These are phyloP conservation scores for Nothophaeocryptopus gaeumannii DNA, from an alignment of 2,329 filamentous ascomycete genomes.

Conservation along the genomic window DNA sequence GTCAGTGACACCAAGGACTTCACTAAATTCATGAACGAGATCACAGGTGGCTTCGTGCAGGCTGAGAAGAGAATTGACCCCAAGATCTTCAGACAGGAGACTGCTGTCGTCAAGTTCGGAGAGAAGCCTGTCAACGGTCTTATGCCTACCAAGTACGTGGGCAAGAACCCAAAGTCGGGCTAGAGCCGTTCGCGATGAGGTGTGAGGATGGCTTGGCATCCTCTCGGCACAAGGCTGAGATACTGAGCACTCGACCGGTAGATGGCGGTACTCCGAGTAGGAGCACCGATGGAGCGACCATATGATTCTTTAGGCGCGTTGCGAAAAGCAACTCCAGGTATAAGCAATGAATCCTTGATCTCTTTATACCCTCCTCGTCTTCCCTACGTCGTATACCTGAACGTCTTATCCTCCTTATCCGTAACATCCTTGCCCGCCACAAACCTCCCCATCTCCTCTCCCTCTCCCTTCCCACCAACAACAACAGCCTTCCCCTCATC, in stretches of 20 bases:
- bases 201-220: no score
- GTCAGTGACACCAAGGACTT: constrained; percentile 39
- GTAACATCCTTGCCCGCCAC: constrained; percentile 33
- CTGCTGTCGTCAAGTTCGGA: no score
- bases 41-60: constrained; percentile 43
- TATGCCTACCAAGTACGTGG: not conserved
- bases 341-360: no score
- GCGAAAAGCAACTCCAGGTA: no score
- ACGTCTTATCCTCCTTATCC: constrained; percentile 37
- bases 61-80: constrained; percentile 19
- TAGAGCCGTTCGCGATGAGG: no score
- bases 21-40: constrained; percentile 36
- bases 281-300: no score
- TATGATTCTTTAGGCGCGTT: no score
- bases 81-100: constrained; percentile 15
- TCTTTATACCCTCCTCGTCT: not conserved
- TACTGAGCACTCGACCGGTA: no score
- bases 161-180: not conserved
- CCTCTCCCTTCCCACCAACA: not conserved
- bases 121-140: constrained; percentile 1
- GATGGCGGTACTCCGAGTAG: no score
- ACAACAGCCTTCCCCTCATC: constrained; percentile 24
- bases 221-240: no score
- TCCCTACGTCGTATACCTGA: constrained; percentile 33
- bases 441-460: not conserved